These are phyloP conservation scores for Leptodontidium sp. DNA, from an alignment of 2,329 filamentous ascomycete species.

Conservation along the genomic window DNA sequence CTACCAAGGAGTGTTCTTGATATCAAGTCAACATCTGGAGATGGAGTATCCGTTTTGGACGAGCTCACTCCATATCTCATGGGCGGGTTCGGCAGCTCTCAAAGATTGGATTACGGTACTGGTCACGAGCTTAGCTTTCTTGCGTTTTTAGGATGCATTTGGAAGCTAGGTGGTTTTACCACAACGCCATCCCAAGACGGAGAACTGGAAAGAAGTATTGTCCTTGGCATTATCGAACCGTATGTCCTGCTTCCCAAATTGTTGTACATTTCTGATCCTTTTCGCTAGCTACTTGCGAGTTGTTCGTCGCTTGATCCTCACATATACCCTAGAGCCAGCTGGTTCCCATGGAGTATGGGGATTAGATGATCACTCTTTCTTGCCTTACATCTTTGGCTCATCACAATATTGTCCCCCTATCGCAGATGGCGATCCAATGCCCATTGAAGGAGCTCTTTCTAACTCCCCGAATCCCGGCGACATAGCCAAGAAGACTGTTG, in stretches of 20 bases:
- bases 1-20: slow-evolving; percentile 57
- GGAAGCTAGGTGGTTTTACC: slow-evolving; percentile 86
- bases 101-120: slow-evolving; percentile 93
- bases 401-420: slow-evolving; percentile 87
- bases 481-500: slow-evolving; percentile 69
- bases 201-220: slow-evolving; percentile 78
- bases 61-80: slow-evolving; percentile 84
- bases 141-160: slow-evolving; percentile 87
- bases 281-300: slow-evolving; percentile 75
- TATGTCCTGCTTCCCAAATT: slow-evolving; percentile 55
- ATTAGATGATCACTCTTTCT: slow-evolving; percentile 94
- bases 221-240: slow-evolving; percentile 84
- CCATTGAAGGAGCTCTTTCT: slow-evolving; percentile 79
- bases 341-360: slow-evolving; percentile 98
- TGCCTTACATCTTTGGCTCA: slow-evolving; percentile 94
- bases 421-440: slow-evolving; percentile 67
- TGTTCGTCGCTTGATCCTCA: slow-evolving; percentile 82
- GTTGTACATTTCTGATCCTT: slow-evolving; percentile 22
- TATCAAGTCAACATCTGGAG: slow-evolving; percentile 31
- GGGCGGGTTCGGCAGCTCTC: slow-evolving; percentile 86
- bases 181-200: slow-evolving; percentile 56
- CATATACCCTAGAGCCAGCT: slow-evolving; percentile 92
- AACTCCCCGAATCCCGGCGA: slow-evolving; percentile 75
- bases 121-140: slow-evolving; percentile 96
- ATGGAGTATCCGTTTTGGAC: slow-evolving; percentile 58